phyloP scores from a whole-genome alignment of 2,329 filamentous ascomycete genomes.

The Dactylonectria estremocensis region DNA sequence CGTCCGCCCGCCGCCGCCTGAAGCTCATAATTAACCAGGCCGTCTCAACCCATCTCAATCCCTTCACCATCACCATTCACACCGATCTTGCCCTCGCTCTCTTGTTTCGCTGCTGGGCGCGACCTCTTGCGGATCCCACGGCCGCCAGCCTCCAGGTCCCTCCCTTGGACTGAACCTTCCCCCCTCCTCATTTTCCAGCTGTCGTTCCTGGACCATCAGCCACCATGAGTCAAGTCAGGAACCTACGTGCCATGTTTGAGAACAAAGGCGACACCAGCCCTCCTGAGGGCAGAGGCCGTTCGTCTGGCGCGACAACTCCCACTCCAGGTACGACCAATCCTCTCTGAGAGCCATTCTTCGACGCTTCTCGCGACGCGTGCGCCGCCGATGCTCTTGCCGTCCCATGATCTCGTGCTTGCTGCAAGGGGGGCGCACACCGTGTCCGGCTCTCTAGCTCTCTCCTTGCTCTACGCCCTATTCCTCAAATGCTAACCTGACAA shows the following conservation, averaged over 20 bases:
- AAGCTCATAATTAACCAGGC: slow-evolving; percentile 35
- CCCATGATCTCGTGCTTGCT: slow-evolving; percentile 8
- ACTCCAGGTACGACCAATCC: slow-evolving; percentile 47
- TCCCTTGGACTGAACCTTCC: slow-evolving; percentile 36
- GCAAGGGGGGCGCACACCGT: slow-evolving; percentile 31
- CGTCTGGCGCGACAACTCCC: slow-evolving; percentile 67
- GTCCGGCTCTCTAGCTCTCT: slow-evolving; percentile 32
- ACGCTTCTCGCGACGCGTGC: slow-evolving; percentile 28
- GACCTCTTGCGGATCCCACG: slow-evolving; percentile 18
- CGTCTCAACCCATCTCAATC: slow-evolving; percentile 22
- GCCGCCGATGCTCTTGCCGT: slow-evolving; percentile 26
- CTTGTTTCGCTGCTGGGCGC: slow-evolving; percentile 17
- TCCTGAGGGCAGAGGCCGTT: slow-evolving; percentile 77
- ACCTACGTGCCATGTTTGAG: slow-evolving; percentile 86
- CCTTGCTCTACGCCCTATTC: neutral
- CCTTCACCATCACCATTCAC: slow-evolving; percentile 8
- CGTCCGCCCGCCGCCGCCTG: slow-evolving; percentile 26
- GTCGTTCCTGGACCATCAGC: slow-evolving; percentile 45
- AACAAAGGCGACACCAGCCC: slow-evolving; percentile 76
- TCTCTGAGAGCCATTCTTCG: slow-evolving; percentile 18
- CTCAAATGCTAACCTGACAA: slow-evolving; percentile 42
- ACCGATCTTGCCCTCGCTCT: slow-evolving; percentile 17
- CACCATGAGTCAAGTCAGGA: slow-evolving; percentile 78
- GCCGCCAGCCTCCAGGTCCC: slow-evolving; percentile 24
- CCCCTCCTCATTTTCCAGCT: slow-evolving; percentile 45